Evolutionary conservation across 2,329 filamentous ascomycete genomes (phyloP).

Genomic region (Aureobasidium sp.): DNA sequence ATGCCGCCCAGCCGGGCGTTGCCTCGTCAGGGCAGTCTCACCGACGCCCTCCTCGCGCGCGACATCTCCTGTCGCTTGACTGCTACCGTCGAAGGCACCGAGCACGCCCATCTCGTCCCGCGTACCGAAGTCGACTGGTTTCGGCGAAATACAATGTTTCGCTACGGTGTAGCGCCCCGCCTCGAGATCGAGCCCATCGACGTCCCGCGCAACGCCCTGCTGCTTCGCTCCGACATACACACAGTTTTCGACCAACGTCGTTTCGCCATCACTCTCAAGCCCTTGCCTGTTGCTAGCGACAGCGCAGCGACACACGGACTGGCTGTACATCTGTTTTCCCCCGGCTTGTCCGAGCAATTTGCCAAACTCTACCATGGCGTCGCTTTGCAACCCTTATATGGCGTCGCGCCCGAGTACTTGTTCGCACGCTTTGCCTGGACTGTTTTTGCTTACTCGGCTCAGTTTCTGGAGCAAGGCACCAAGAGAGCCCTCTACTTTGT

Average conservation of each 20-base stretch:
- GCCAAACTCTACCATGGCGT: background rate
- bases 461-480: background rate
- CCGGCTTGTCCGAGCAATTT: too few species aligned
- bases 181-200: too few species aligned
- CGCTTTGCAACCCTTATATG: constrained; percentile 1
- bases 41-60: background rate
- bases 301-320: too few species aligned
- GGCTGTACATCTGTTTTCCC: too few species aligned
- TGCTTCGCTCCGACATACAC: constrained; percentile 5
- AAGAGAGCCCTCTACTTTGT: background rate
- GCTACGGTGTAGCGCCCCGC: too few species aligned
- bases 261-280: background rate
- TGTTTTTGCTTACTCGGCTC: constrained; percentile 1
- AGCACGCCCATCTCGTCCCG: background rate
- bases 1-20: too few species aligned
- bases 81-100: background rate
- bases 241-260: constrained; percentile 2
- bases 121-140: background rate
- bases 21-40: constrained; percentile 1
- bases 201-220: background rate
- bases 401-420: background rate
- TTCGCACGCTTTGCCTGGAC: constrained; percentile 1
- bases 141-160: too few species aligned
- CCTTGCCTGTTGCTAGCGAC: too few species aligned
- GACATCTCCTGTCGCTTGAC: constrained; percentile 5